Base-by-base conservation (phyloP, 257 asterid species). In the Solanum bulbocastanum region DNA sequence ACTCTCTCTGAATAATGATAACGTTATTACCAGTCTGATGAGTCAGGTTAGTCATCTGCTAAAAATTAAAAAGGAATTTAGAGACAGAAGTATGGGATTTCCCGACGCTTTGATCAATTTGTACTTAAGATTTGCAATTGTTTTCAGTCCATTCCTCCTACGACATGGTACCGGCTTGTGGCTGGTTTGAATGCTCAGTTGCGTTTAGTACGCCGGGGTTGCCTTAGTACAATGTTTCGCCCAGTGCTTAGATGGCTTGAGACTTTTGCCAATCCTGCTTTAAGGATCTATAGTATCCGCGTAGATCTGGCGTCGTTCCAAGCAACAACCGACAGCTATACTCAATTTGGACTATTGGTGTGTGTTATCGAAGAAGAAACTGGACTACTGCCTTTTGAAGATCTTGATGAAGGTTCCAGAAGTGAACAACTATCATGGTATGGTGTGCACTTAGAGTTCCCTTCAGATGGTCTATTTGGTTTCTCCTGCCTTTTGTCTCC, bases 141-240 rank as follows among this genome's bases (percentile, higher is more conserved):
- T 46, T 91, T 88, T 89, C 97, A 97, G 99, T 93, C 96, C 86
- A 91, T 95, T 75, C 98, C 98, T 42, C 99, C 99, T 27, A 95
- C 99, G 83, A 93, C 95, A 46, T 97, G 99, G 99, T 96, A 93
- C 88, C 98, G 99, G n/a, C 94, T 97, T 88, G 98, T 94, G 87
- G 97, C 99, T 93, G 99, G 99, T 91, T 91, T 97, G 93, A 97
- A 97, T 91, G 98, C 98, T n/a, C 98, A 97, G 86, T 92, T 97
- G 90, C 99, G 99, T 69, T 89, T 97, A 93, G 98, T 91, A 76
- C 94, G 96, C 69, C 94, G 92, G 87, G 99, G 99, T 86, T 94
- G 96, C 92, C 96, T 97, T 49, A 90, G 94, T 75, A 86, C 91
- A 27, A 96, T 91, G 89, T 96, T 94, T 86, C 95, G 94, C 42